Percentiles rank a stretch among this genome's conserved stretches.
These are phyloP conservation scores for Ochetophila trinervis DNA, from an alignment of 306 rosid genomes.

Conservation along the genomic window DNA sequence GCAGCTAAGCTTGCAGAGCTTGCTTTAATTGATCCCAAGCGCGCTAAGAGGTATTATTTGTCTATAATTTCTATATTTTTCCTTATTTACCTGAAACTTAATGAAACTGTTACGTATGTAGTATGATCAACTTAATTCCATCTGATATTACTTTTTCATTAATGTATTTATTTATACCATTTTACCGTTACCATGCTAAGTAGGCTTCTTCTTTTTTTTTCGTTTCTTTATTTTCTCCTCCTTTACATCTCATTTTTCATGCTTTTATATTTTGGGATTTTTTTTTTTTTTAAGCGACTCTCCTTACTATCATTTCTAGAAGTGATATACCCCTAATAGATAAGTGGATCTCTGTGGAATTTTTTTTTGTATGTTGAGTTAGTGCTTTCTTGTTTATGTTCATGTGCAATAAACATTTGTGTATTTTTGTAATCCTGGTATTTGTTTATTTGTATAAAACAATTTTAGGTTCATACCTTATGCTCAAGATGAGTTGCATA, in stretches of 20 bases:
- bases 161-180: too few relatives aligned
- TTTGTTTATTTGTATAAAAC: not conserved
- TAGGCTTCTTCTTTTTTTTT: too few relatives aligned
- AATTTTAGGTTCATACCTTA: not conserved
- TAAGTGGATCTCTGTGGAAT: not conserved
- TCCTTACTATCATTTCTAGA: not conserved
- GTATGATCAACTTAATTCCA: too few relatives aligned
- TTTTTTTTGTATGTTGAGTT: too few relatives aligned
- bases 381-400: not conserved
- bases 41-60: constrained; percentile 75
- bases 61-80: constrained; percentile 1
- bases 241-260: too few relatives aligned
- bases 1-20: constrained; percentile 93
- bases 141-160: too few relatives aligned
- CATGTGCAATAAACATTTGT: not conserved
- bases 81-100: not conserved
- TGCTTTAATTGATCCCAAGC: constrained; percentile 88
- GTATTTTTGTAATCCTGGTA: not conserved
- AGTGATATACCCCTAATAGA: not conserved
- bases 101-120: too few relatives aligned
- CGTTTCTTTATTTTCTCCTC: too few relatives aligned
- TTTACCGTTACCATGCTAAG: too few relatives aligned
- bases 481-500: not conserved
- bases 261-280: too few relatives aligned
- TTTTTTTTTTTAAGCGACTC: too few relatives aligned